phyloP scores from a whole-genome alignment of 768 basidiomycete genomes.

The Suillus variegatus region DNA sequence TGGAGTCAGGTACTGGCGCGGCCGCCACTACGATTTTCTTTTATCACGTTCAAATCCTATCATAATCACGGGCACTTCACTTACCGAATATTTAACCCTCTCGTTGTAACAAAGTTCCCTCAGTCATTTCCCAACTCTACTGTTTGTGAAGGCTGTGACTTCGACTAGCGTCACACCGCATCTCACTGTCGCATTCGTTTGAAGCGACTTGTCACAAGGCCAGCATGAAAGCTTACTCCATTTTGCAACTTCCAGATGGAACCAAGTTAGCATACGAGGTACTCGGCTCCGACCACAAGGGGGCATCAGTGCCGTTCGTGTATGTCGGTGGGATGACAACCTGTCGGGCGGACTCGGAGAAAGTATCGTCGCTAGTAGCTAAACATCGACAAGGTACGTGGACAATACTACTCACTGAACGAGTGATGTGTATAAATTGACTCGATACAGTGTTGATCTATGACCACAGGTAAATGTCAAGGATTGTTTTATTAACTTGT shows the following conservation, averaged over 20 bases:
- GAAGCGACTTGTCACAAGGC: neutral
- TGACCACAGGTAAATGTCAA: conserved; percentile 37
- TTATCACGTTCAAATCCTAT: too few relatives aligned
- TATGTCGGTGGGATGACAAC: conserved; percentile 45
- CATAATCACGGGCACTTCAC: too few relatives aligned
- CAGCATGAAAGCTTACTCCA: conserved; percentile 15
- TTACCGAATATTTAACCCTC: too few relatives aligned
- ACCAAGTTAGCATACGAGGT: conserved; percentile 44
- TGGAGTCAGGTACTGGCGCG: too few relatives aligned
- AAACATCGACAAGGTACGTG: conserved; percentile 3
- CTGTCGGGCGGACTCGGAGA: conserved; percentile 40
- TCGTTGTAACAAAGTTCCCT: too few relatives aligned
- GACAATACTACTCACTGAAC: neutral
- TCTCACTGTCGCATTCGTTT: too few relatives aligned
- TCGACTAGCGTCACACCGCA: too few relatives aligned
- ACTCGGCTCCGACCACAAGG: conserved; percentile 39
- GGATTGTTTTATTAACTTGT: neutral
- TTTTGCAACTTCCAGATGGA: conserved; percentile 41
- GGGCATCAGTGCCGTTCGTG: conserved; percentile 37
- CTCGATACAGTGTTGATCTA: conserved; percentile 40
- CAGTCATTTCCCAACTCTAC: too few relatives aligned
- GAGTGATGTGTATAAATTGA: neutral
- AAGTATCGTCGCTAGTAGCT: conserved; percentile 14
- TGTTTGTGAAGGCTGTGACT: too few relatives aligned
- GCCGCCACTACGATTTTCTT: too few relatives aligned